Percentiles rank a stretch among this genome's conserved stretches.
phyloP scores from a whole-genome alignment of 495 filamentous ascomycete genomes.

The Podospora sp. region DNA sequence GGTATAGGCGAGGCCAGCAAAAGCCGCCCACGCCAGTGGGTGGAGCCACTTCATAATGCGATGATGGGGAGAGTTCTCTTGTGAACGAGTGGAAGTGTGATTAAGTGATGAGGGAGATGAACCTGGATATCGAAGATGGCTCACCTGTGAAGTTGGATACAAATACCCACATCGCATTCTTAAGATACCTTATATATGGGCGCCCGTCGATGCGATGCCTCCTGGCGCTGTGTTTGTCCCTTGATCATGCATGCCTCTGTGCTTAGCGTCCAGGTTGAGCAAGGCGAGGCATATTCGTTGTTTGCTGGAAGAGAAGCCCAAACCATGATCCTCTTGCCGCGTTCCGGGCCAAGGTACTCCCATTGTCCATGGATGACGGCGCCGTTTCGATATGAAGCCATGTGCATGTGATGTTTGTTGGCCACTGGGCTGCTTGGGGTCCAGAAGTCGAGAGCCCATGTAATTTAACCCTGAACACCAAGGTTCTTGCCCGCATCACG shows the following conservation, averaged over 20 bases:
- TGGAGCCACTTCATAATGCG: constrained; percentile 4
- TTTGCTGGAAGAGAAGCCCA: not conserved
- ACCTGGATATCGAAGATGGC: too few relatives aligned
- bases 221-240: too few relatives aligned
- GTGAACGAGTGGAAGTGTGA: too few relatives aligned
- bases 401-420: not conserved
- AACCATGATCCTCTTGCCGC: too few relatives aligned
- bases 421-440: not conserved
- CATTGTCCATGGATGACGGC: too few relatives aligned
- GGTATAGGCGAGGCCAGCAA: not conserved
- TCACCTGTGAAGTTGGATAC: too few relatives aligned
- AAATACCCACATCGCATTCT: too few relatives aligned
- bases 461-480: not conserved
- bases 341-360: too few relatives aligned
- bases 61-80: not conserved
- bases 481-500: not conserved
- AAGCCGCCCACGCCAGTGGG: not conserved
- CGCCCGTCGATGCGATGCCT: too few relatives aligned
- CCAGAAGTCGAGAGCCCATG: not conserved
- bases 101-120: too few relatives aligned
- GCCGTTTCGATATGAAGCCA: not conserved
- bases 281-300: not conserved
- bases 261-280: not conserved
- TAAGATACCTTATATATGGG: too few relatives aligned
- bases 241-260: too few relatives aligned